phyloP scores from a whole-genome alignment of 495 filamentous ascomycete genomes.

The Lepidopterella palustris region DNA sequence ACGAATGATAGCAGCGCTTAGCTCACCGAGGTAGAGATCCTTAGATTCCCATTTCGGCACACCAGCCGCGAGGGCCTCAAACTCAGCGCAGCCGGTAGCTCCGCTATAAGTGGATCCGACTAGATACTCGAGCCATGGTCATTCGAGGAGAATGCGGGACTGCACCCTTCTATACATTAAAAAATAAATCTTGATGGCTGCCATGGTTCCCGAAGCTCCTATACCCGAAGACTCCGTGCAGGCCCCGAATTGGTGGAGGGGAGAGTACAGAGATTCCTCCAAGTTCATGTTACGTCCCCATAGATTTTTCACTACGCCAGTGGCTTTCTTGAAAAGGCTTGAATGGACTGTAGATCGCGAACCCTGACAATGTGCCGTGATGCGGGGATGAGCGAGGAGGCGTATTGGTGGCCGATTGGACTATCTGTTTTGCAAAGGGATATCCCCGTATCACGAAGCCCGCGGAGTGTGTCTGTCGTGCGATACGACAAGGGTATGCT shows the following conservation, averaged over 20 bases:
- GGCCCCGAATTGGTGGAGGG: neutral
- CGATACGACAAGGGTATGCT: no score
- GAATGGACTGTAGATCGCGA: neutral
- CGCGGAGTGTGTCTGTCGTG: no score
- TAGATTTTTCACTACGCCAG: neutral
- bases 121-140: neutral
- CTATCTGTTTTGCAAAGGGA: no score
- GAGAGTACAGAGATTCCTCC: no score
- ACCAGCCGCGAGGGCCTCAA: neutral
- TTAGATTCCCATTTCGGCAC: neutral
- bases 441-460: no score
- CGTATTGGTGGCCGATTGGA: no score
- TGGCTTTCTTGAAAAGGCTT: neutral
- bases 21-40: neutral
- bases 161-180: no score
- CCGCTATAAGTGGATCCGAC: neutral
- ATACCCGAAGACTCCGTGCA: neutral
- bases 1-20: neutral
- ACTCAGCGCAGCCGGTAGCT: neutral
- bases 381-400: neutral
- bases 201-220: no score
- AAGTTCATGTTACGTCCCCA: neutral
- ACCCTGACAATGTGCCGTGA: neutral
- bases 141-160: no score
- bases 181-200: no score